These are phyloP conservation scores for Mrakia blollopis DNA, from an alignment of 768 basidiomycete species.

Conservation along the genomic window DNA sequence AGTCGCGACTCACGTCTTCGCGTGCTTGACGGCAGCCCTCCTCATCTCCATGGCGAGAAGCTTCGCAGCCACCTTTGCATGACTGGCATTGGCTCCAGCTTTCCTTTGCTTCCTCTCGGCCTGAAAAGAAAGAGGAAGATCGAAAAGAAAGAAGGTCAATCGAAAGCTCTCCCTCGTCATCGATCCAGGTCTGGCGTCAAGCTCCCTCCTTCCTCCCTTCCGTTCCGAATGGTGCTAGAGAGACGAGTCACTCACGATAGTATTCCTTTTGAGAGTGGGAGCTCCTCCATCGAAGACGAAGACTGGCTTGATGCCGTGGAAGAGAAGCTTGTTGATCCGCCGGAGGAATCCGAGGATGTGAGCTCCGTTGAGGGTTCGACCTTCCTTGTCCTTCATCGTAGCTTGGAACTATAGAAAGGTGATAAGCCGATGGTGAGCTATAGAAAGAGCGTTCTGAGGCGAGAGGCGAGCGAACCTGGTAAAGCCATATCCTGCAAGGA, in stretches of 20 bases:
- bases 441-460: not conserved
- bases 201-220: not conserved
- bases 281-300: slow-evolving; percentile 99
- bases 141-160: not conserved
- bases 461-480: slow-evolving; percentile 54
- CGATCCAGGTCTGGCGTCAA: not conserved
- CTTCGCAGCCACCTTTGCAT: slow-evolving; percentile 81
- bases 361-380: slow-evolving; percentile 80
- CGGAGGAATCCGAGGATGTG: slow-evolving; percentile 73
- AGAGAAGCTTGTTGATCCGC: slow-evolving; percentile 87
- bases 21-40: slow-evolving; percentile 71
- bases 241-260: slow-evolving; percentile 63
- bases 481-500: slow-evolving; percentile 72
- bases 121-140: slow-evolving; percentile 47
- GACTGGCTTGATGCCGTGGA: slow-evolving; percentile 96
- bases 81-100: slow-evolving; percentile 77
- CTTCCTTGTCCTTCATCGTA: slow-evolving; percentile 97
- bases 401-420: slow-evolving; percentile 68
- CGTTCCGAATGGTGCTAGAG: not conserved
- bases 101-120: slow-evolving; percentile 85
- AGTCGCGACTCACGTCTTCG: slow-evolving; percentile 41
- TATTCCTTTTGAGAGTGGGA: slow-evolving; percentile 77
- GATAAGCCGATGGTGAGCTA: not conserved
- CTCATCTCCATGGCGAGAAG: slow-evolving; percentile 90
- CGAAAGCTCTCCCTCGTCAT: not conserved